Evolutionary conservation across 257 asterid species (phyloP).

Genomic region (Verbena officinalis): DNA sequence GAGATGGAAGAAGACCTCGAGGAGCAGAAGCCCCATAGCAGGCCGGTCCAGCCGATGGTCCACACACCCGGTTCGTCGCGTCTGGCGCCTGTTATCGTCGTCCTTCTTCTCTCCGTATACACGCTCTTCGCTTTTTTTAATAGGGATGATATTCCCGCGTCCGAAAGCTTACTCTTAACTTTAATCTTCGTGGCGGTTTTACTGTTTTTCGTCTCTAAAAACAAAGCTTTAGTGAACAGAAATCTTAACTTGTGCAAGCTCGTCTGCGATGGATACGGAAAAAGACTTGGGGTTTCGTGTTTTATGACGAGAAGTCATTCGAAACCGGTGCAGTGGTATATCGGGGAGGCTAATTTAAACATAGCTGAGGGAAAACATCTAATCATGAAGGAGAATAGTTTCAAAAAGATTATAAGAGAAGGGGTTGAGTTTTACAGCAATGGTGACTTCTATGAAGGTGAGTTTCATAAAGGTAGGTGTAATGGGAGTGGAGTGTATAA

Average conservation of each 20-base stretch:
- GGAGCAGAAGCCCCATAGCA: constrained; percentile 90
- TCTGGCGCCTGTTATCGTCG: constrained; percentile 47
- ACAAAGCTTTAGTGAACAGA: constrained; percentile 45
- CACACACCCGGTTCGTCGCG: constrained; percentile 37
- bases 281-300: constrained; percentile 41
- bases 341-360: constrained; percentile 54
- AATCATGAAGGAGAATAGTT: constrained; percentile 22
- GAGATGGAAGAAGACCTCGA: constrained; percentile 76
- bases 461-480: constrained; percentile 81
- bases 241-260: constrained; percentile 42
- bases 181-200: constrained; percentile 62
- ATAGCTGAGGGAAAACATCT: constrained; percentile 9
- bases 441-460: constrained; percentile 92
- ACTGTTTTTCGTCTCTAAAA: constrained; percentile 49
- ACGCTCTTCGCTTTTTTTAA: constrained; percentile 57
- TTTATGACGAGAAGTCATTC: constrained; percentile 40
- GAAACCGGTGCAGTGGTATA: constrained; percentile 81
- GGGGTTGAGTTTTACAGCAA: constrained; percentile 87
- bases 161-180: constrained; percentile 67
- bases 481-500: constrained; percentile 91
- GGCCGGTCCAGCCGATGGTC: constrained; percentile 35
- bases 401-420: constrained; percentile 45
- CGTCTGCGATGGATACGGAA: constrained; percentile 38
- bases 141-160: constrained; percentile 50
- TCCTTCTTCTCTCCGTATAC: constrained; percentile 49